phyloP scores from a whole-genome alignment of 139 green algal genomes.

The Coelastrella sp. region DNA sequence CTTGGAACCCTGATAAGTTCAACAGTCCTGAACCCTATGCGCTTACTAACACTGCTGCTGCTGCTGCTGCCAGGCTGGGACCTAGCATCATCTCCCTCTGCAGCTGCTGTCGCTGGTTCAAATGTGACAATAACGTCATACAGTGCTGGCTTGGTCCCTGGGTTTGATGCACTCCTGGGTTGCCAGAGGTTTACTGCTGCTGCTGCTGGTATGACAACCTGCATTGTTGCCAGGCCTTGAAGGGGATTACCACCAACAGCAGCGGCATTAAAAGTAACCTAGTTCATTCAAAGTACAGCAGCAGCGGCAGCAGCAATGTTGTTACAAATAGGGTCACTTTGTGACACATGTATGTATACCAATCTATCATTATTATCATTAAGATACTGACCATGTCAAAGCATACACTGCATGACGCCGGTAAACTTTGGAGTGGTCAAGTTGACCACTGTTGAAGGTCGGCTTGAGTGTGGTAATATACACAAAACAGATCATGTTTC shows the following conservation, averaged over 20 bases:
- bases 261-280: background rate
- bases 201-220: background rate
- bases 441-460: no score
- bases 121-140: background rate
- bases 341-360: background rate
- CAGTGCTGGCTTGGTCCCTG: background rate
- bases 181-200: constrained; percentile 17
- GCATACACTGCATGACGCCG: no score
- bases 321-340: background rate
- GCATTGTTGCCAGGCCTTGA: background rate
- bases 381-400: no score
- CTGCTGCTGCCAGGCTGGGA: background rate
- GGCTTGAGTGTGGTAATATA: no score
- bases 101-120: background rate
- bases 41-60: background rate
- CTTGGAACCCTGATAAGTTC: constrained; percentile 70
- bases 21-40: constrained; percentile 71
- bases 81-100: no score
- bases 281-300: background rate
- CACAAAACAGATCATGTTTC: no score
- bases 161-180: background rate
- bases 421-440: no score
- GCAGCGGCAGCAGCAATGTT: constrained; percentile 9
- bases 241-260: background rate
- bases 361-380: no score